These are phyloP conservation scores for Glycyrrhiza uralensis DNA, from an alignment of 306 rosid genomes.

Conservation along the genomic window DNA sequence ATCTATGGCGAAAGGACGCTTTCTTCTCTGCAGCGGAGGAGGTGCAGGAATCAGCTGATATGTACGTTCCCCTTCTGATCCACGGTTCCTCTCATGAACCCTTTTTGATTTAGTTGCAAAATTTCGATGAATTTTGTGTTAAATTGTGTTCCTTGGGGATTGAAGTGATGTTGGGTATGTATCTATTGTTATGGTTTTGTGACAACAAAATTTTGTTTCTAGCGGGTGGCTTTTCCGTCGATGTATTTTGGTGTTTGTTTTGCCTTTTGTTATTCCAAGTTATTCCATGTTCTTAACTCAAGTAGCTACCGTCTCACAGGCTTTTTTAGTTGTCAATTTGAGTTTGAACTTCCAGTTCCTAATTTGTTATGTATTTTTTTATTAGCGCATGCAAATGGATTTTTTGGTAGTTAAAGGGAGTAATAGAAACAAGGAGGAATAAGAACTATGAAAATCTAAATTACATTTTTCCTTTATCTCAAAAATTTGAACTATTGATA, in stretches of 20 bases:
- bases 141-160: not conserved
- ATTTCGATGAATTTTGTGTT: constrained; percentile 14
- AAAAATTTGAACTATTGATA: not conserved
- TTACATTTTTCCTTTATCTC: not conserved
- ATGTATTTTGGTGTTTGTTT: not conserved
- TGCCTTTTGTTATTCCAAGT: not conserved
- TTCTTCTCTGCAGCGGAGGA: constrained; percentile 97
- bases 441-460: not conserved
- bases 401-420: not conserved
- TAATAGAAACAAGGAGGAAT: not conserved
- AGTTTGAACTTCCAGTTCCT: not conserved
- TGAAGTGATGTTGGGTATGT: constrained; percentile 12
- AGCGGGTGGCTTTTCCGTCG: not conserved
- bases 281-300: not conserved
- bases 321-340: not conserved
- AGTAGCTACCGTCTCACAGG: not conserved
- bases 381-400: not conserved
- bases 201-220: not conserved
- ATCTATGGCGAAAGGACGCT: constrained; percentile 89
- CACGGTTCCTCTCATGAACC: not conserved
- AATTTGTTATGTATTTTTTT: not conserved
- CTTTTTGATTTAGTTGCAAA: not conserved
- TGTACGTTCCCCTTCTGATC: constrained; percentile 43
- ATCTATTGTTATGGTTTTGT: not conserved
- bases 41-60: constrained; percentile 97